Evolutionary conservation across 345 rosid species (phyloP), one percentile per base, ranked within the genome.

Genomic region (Salix brachista): DNA sequence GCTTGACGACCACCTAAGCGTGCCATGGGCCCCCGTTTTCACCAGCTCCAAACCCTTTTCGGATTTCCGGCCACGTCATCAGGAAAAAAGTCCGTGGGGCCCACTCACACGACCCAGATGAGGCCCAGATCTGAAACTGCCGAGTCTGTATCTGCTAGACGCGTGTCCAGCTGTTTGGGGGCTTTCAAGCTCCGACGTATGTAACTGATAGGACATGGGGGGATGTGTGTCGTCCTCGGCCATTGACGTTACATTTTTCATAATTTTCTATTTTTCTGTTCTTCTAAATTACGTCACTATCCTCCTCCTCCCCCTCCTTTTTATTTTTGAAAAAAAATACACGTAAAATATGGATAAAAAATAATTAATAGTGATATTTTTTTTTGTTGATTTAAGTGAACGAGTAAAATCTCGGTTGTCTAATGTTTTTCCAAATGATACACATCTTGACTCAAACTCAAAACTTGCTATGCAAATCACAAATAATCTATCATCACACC

Each of bases 401-500:
- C 5, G 32, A 32, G 36, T 34, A 34, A 34, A 34, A 34, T 34
- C 36, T 4, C 36, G 0, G 1, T 0, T 34, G 5, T 32, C 0
- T 34, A 34, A 34, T 34, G 0, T 34, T 34, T 34, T 4, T 34
- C 4, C 0, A 34, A 34, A 4, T 34, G 0, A 4, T 4, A 4
- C 6, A 4, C 5, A 0, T 34, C 0, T 34, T 34, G 0, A 4
- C 5, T 34, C 36, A 6, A 4, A 34, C 36, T 34, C 36, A 0
- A 34, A 4, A 34, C 0, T 34, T 34, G 1, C 0, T 34, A 4
- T 30, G 4, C 32, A 30, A 4, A 30, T 30, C 32, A 3, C 4
- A 0, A 30, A 3, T 3, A 3, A 30, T 2, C 32, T 30, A 3
- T 30, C 32, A 30, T 30, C 32, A 30, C 3, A 2, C 4, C 32